Percentiles rank a stretch among this genome's conserved stretches.
Evolutionary conservation across 805 yeast genomes (phyloP).

Genomic region (Kodamaea restingae): DNA sequence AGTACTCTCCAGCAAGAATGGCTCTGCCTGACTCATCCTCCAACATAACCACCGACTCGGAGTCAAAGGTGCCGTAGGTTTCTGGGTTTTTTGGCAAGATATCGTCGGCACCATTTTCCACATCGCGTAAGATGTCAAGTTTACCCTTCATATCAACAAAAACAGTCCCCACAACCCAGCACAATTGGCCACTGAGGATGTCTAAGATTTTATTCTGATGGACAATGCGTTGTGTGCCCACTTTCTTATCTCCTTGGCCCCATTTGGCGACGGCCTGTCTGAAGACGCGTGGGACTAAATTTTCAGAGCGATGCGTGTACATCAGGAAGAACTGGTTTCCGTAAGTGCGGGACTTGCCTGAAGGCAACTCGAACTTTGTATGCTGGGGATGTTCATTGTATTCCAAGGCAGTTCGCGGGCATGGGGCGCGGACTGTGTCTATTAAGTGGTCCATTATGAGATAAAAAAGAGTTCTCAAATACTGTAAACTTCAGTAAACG

Average conservation of each 20-base stretch:
- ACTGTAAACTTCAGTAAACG: too few species aligned
- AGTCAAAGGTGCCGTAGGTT: constrained; percentile 36
- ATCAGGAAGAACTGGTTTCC: constrained; percentile 39
- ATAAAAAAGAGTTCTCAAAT: not conserved
- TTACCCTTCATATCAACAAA: constrained; percentile 81
- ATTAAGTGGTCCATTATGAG: constrained; percentile 8
- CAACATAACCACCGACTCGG: constrained; percentile 55
- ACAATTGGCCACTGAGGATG: constrained; percentile 53
- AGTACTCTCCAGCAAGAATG: constrained; percentile 55
- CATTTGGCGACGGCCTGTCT: constrained; percentile 42
- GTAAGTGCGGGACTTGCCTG: constrained; percentile 26
- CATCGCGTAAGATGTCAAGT: constrained; percentile 81
- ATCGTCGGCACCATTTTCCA: constrained; percentile 55
- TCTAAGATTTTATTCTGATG: constrained; percentile 50
- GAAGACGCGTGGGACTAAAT: constrained; percentile 31
- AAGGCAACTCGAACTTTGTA: constrained; percentile 18
- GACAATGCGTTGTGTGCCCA: constrained; percentile 30
- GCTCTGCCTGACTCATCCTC: constrained; percentile 95
- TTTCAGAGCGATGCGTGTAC: constrained; percentile 38
- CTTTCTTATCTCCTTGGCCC: constrained; percentile 43
- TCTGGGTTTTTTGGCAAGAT: constrained; percentile 41
- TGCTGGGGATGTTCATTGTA: constrained; percentile 10
- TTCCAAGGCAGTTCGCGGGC: not conserved
- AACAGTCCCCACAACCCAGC: constrained; percentile 86
- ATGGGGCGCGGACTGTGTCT: constrained; percentile 1